Evolutionary conservation across 1,139 yeast genomes (phyloP), one percentile per base, ranked within the genome.

Genomic region (Williopsis jadinii): DNA sequence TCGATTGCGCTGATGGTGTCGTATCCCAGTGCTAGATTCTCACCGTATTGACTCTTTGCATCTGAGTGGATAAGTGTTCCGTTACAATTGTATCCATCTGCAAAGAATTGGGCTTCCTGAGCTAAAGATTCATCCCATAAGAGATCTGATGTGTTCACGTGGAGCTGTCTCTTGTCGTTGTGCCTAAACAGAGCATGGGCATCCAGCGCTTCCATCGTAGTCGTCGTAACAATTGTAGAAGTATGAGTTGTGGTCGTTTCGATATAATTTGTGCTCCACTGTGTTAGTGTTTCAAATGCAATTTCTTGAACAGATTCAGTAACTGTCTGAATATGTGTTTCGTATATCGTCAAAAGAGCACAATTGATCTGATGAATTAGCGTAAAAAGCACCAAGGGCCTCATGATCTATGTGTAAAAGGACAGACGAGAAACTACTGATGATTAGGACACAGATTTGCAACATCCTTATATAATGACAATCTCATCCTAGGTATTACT

Each of bases 1-100:
- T 64, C 64, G 9, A 72, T 70, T 3, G 79, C 77, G 9, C 49
- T 62, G 8, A 71, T 67, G 11, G 75, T 71, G 35, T 61, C 53
- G 55, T 65, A 73, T 28, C 80, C 80, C 29, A 75, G 68, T 13
- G 80, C 79, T 48, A 75, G 64, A 59, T 74, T 75, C 54, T 75
- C 80, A 39, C 80, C 80, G 54, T 71, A 74, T 6, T 68, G 68
- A 30, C 57, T 53, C 6, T 19, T 19, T 19, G 24, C 24, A 5
- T 32, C 9, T 1, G 80, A 73, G 51, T 77, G 83, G 32, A 66
- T 57, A 47, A 77, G 65, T 36, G 68, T 62, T 32, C 77, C 78
- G 53, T 68, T 63, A 57, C 82, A 76, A 35, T 67, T 73, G 53
- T 73, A 72, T 38, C 60, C 47, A 34, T 70, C 65, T 36, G 80